phyloP scores from a whole-genome alignment of 2,329 filamentous ascomycete genomes.

The Penicillium sp. region DNA sequence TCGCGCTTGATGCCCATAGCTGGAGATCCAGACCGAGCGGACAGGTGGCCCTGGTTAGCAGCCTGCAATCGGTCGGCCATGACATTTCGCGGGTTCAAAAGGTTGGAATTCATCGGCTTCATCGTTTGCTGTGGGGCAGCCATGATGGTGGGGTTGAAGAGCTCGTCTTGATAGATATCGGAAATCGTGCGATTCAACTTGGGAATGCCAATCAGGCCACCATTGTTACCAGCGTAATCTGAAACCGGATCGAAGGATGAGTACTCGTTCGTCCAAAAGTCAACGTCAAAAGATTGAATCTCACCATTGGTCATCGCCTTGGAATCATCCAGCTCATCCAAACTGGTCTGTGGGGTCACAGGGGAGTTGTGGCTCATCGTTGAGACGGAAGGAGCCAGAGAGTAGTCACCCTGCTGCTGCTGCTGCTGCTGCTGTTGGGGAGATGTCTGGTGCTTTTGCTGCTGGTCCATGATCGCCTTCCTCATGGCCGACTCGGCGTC shows the following conservation, averaged over 20 bases:
- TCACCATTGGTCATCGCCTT: slow-evolving; percentile 60
- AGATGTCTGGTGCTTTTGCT: slow-evolving; percentile 36
- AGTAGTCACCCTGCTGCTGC: slow-evolving; percentile 50
- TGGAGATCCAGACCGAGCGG: slow-evolving; percentile 63
- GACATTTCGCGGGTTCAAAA: slow-evolving; percentile 60
- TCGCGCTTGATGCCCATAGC: slow-evolving; percentile 60
- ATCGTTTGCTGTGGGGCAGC: slow-evolving; percentile 43
- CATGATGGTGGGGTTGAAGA: slow-evolving; percentile 65
- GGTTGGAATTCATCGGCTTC: slow-evolving; percentile 36
- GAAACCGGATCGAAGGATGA: slow-evolving; percentile 64
- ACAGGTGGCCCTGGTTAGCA: slow-evolving; percentile 73
- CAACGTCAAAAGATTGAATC: slow-evolving; percentile 44
- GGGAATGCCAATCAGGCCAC: slow-evolving; percentile 57
- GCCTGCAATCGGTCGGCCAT: slow-evolving; percentile 78
- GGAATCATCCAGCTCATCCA: slow-evolving; percentile 58
- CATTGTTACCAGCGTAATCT: slow-evolving; percentile 56
- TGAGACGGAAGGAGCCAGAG: slow-evolving; percentile 62
- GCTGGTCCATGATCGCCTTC: slow-evolving; percentile 58
- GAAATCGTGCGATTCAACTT: slow-evolving; percentile 87
- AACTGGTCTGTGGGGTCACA: slow-evolving; percentile 61
- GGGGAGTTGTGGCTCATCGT: slow-evolving; percentile 64
- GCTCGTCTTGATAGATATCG: slow-evolving; percentile 80
- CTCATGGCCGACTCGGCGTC: slow-evolving; percentile 64
- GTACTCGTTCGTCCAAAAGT: slow-evolving; percentile 63
- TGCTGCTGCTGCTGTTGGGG: slow-evolving; percentile 40